phyloP scores from a whole-genome alignment of 306 rosid species.

The Rosa multiflora region DNA sequence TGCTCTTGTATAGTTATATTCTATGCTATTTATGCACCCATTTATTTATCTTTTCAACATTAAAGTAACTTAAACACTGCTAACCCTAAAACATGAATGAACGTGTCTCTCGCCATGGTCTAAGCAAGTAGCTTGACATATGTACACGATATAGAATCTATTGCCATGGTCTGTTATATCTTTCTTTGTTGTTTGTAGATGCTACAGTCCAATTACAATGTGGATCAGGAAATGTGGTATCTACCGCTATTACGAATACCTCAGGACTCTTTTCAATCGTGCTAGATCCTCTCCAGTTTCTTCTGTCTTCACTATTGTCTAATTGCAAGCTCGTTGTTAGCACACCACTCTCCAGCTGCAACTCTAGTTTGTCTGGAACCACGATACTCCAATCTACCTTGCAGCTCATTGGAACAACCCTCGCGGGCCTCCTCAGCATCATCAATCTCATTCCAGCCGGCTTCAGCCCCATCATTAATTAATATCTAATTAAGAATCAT shows the following conservation, averaged over 20 bases:
- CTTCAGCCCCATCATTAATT: constrained; percentile 9
- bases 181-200: constrained; percentile 14
- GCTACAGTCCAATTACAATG: constrained; percentile 35
- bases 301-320: constrained; percentile 17
- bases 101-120: neutral
- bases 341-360: constrained; percentile 40
- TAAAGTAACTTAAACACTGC: neutral
- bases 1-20: neutral
- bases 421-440: constrained; percentile 26
- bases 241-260: constrained; percentile 25
- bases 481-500: neutral
- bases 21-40: neutral
- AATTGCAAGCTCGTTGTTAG: constrained; percentile 30
- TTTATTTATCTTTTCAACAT: neutral
- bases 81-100: neutral
- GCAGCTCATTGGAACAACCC: neutral
- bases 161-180: neutral
- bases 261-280: constrained; percentile 20
- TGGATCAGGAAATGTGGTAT: constrained; percentile 25
- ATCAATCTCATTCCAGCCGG: constrained; percentile 19
- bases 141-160: neutral
- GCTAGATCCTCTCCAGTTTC: constrained; percentile 25
- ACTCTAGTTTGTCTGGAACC: constrained; percentile 27
- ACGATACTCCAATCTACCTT: constrained; percentile 6
- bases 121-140: too few species aligned